Evolutionary conservation across 768 basidiomycete genomes (phyloP), one percentile per base, ranked within the genome.

Genomic region (Hericium erinaceus): DNA sequence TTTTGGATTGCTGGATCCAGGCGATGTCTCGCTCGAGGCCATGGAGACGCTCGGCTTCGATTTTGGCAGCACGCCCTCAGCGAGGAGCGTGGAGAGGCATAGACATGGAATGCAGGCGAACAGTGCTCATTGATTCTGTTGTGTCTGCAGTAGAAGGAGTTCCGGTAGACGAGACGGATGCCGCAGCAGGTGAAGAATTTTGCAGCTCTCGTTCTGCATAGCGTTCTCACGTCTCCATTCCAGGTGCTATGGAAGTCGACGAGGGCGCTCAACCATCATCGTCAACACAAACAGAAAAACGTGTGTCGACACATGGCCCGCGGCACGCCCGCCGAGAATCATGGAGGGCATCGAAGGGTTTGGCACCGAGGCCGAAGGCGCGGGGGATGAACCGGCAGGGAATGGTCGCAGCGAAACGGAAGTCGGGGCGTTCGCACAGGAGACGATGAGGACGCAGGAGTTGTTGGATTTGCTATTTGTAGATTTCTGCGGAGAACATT

Each of bases 311-410:
- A 2, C 89, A 93, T 64, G 92, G 92, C 12, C 80, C 85, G 2
- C 82, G 91, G 37, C 75, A 77, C 52, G 87, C 89, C 51, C 75
- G 92, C 59, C 77, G 89, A 61, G 92, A 92, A 67, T 77, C 83
- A 62, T 95, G 92, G 92, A 75, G 91, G 67, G 73, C 72, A 57
- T 85, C 91, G 22, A 95, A 92, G 68, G 92, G 92, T 33, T 65
- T 89, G 69, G 66, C 74, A 8, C 71, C 82, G 24, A 68, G 79
- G 61, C 75, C 80, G 8, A 75, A 74, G 59, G 67, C 76, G 9
- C 74, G 68, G 41, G 81, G 79, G 38, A 78, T 84, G 77, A 89
- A 88, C 65, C 77, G 83, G 39, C 85, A 89, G 66, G 88, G 87
- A 37, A 73, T 72, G 12, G 57, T 81, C 15, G 80, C 80, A 41